Evolutionary conservation across 768 basidiomycete species (phyloP).

Genomic region (Hydnum rufescens): DNA sequence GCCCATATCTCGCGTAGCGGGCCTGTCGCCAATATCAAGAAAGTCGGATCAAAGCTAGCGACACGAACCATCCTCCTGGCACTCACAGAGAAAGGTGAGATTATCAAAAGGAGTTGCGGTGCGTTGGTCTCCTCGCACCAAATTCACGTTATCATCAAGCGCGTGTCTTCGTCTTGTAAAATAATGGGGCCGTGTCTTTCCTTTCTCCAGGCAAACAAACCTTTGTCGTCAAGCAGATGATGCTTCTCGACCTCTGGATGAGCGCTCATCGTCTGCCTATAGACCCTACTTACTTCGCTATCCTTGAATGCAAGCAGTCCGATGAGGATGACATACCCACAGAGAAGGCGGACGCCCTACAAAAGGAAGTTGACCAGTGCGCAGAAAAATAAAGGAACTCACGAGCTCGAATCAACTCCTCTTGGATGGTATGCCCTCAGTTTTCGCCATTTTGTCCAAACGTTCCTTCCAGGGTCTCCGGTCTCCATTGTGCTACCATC

Average conservation of each 20-base stretch:
- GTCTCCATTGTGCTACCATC: too few species aligned
- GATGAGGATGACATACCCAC: constrained; percentile 44
- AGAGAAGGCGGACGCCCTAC: constrained; percentile 39
- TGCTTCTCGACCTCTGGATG: too few species aligned
- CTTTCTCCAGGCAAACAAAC: constrained; percentile 76
- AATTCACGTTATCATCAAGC: too few species aligned
- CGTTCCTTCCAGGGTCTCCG: not conserved
- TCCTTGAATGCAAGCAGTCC: constrained; percentile 25
- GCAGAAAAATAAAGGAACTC: constrained; percentile 38
- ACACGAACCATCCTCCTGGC: constrained; percentile 67
- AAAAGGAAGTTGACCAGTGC: constrained; percentile 33
- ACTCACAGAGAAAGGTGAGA: constrained; percentile 68
- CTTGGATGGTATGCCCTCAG: constrained; percentile 7
- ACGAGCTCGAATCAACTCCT: constrained; percentile 13
- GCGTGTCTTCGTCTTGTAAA: too few species aligned
- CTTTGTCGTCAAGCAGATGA: constrained; percentile 59
- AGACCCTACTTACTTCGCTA: not conserved
- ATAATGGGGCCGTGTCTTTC: too few species aligned
- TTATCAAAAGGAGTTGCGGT: constrained; percentile 75
- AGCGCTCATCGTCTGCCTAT: not conserved
- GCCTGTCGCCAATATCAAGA: constrained; percentile 79
- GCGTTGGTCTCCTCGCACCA: constrained; percentile 11
- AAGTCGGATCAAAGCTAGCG: constrained; percentile 63
- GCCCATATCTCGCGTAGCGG: constrained; percentile 31
- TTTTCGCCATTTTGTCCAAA: not conserved